phyloP scores from a whole-genome alignment of 177 flowering plant species.

The Vitis hybrid region DNA sequence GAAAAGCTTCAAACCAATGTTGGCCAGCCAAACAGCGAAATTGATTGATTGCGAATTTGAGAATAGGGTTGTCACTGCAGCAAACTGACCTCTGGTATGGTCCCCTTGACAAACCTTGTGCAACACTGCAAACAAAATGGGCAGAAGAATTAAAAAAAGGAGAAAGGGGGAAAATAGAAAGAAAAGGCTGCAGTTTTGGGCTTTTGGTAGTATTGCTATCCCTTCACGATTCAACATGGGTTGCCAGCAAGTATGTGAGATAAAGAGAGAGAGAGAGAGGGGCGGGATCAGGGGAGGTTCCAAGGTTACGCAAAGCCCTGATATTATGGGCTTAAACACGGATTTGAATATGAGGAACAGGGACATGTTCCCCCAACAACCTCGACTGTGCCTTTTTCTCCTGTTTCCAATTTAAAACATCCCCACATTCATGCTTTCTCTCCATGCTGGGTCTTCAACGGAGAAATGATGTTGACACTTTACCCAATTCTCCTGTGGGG shows the following conservation, averaged over 20 bases:
- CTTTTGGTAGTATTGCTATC: constrained; percentile 10
- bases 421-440: neutral
- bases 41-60: neutral
- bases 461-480: constrained; percentile 1
- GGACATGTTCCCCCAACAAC: neutral
- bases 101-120: neutral
- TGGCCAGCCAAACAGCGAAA: no score
- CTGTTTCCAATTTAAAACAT: neutral
- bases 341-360: neutral
- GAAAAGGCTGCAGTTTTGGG: constrained; percentile 8
- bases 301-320: no score
- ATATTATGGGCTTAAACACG: no score
- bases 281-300: neutral
- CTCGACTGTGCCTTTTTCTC: neutral
- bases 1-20: no score
- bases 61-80: neutral
- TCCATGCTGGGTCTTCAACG: neutral
- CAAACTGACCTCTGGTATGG: neutral
- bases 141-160: neutral
- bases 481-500: neutral
- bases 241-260: neutral
- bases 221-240: constrained; percentile 7
- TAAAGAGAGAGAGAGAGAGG: no score
- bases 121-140: neutral
- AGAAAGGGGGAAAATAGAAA: neutral